phyloP scores from a whole-genome alignment of 176 grass and related monocot genomes.

The Pontederia paniculata region DNA sequence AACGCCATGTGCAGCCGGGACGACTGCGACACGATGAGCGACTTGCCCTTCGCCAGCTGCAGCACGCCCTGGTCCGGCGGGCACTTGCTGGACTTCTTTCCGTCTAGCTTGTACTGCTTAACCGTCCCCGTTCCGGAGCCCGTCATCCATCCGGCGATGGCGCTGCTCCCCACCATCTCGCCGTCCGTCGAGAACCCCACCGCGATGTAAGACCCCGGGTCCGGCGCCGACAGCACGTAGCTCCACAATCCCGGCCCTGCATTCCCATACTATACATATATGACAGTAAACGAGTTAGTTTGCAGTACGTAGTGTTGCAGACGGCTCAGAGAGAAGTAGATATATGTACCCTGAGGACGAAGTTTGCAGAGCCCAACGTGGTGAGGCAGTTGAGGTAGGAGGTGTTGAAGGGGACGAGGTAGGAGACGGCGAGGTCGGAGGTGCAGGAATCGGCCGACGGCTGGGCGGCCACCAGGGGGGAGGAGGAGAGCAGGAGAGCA shows the following conservation, averaged over 20 bases:
- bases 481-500: neutral
- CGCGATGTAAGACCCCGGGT: slow-evolving; percentile 51
- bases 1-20: slow-evolving; percentile 68
- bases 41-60: slow-evolving; percentile 33
- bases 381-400: neutral
- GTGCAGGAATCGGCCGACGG: neutral
- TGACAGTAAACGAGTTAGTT: neutral
- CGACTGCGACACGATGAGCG: slow-evolving; percentile 21
- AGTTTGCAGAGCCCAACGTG: neutral
- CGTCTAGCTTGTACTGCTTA: slow-evolving; percentile 68
- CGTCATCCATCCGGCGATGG: slow-evolving; percentile 51
- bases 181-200: slow-evolving; percentile 73
- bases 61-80: slow-evolving; percentile 39
- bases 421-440: neutral
- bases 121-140: slow-evolving; percentile 27
- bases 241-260: slow-evolving; percentile 55
- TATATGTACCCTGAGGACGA: slow-evolving; percentile 4
- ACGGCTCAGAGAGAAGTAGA: too few relatives aligned
- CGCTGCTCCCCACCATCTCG: slow-evolving; percentile 77
- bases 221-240: slow-evolving; percentile 67
- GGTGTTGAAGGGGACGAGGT: slow-evolving; percentile 9
- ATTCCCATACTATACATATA: slow-evolving; percentile 55
- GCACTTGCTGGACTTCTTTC: slow-evolving; percentile 25
- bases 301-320: too few relatives aligned
- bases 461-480: neutral